Evolutionary conservation across 176 grass and related monocot genomes (phyloP).

Genomic region (Alopecurus myosuroides): DNA sequence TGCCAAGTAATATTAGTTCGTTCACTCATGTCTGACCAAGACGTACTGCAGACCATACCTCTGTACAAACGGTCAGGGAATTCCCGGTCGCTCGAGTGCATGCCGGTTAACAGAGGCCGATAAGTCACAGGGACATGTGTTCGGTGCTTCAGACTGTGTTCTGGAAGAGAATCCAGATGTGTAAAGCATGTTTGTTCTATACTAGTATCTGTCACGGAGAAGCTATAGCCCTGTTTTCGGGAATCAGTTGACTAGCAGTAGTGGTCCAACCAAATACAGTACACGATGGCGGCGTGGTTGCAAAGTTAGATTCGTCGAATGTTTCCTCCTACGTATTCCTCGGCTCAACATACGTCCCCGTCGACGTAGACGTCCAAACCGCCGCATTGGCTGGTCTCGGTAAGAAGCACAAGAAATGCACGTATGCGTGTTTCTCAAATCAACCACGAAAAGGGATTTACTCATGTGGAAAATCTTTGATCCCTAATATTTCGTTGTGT

Average conservation of each 20-base stretch:
- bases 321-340: background rate
- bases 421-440: too few species aligned
- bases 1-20: too few species aligned
- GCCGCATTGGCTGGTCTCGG: background rate
- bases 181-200: background rate
- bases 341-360: background rate
- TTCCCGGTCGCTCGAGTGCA: too few species aligned
- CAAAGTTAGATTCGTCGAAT: slow-evolving; percentile 14
- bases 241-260: background rate
- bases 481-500: too few species aligned
- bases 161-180: background rate
- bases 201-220: background rate
- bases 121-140: too few species aligned
- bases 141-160: too few species aligned
- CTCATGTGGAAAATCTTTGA: too few species aligned
- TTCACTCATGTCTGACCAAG: too few species aligned
- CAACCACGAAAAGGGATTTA: too few species aligned
- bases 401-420: background rate
- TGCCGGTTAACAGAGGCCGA: too few species aligned
- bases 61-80: too few species aligned
- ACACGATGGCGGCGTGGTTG: background rate
- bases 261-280: background rate
- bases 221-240: background rate
- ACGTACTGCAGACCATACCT: too few species aligned
- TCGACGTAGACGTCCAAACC: slow-evolving; percentile 2